Conservation (phyloP, 495 filamentous ascomycete genomes). For the Penicillium turbatum region DNA sequence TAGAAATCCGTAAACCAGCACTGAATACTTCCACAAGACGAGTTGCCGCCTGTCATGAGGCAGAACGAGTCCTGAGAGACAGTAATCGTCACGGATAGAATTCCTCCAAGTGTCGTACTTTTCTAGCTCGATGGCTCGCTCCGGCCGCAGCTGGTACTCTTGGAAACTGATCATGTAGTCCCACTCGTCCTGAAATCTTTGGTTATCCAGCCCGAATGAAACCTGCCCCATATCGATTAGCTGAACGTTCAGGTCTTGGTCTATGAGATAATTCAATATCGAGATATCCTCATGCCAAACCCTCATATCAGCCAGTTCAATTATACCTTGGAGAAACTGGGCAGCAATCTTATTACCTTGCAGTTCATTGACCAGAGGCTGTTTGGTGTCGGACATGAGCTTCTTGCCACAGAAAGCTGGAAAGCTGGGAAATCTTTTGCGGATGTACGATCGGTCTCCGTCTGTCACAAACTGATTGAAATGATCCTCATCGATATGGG, state of each 20-base stretch:
- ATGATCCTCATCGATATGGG: not conserved
- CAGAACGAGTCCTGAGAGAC: not conserved
- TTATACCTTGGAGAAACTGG: constrained; percentile 23
- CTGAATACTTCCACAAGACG: constrained; percentile 22
- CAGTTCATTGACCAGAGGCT: constrained; percentile 17
- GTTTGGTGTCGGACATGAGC: constrained; percentile 10
- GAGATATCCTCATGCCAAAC: constrained; percentile 25
- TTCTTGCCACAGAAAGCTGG: constrained; percentile 15
- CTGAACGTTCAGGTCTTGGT: constrained; percentile 19
- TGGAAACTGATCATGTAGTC: constrained; percentile 12
- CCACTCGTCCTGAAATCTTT: not conserved
- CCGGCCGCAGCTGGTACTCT: constrained; percentile 24
- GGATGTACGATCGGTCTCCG: not conserved
- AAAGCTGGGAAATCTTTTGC: constrained; percentile 3
- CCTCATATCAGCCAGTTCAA: constrained; percentile 23
- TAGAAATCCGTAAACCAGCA: constrained; percentile 19
- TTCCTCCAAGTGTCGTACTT: not conserved
- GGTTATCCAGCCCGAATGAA: constrained; percentile 13
- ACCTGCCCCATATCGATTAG: constrained; percentile 23
- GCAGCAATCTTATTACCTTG: constrained; percentile 24
- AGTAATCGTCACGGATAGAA: not conserved
- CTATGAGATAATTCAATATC: constrained; percentile 23
- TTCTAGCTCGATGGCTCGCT: constrained; percentile 11
- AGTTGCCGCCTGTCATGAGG: constrained; percentile 9
- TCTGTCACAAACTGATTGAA: not conserved